Base-by-base conservation (phyloP, 441 rosid species). In the Populus hybrid region DNA sequence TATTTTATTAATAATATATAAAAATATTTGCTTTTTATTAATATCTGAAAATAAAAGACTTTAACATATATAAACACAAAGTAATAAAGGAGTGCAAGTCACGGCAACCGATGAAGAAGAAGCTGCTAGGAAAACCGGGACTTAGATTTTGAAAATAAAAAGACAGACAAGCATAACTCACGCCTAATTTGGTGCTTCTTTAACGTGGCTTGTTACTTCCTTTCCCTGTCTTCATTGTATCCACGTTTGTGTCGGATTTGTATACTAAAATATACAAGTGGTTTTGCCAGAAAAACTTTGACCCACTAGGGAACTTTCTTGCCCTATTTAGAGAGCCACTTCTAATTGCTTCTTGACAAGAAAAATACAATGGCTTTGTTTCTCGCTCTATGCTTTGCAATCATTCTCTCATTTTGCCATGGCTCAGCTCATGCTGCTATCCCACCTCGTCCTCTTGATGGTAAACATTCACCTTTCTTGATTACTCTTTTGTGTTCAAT, bases 121-220 rank as follows among this genome's bases (percentile, higher is more conserved):
- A 1, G 68, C 0, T 59, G 2, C 33, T 33, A 42, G 56, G 42
- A 71, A 73, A 67, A 18, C 10, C 16, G 45, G 3, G 63, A 24
- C 16, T 33, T 28, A 0, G 28, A 33, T 26, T 45, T 76, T 33
- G 53, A 74, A 75, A 79, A 75, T 23, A 26, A 35, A 7, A 23
- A 10, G 28, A 21, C 28, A 65, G 75, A 82, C 86, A 77, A 38
- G 35, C 90, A 78, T 80, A 64, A 81, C 80, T 83, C 84, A 29
- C 88, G 89, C 74, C 87, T 76, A 68, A 78, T 69, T 81, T 82
- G 63, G 79, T 80, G 90, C 84, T 56, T 45, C 73, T 64, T 50
- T 53, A 82, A 76, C 82, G 70, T 80, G 85, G 56, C 1, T 8
- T 12, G 20, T 35, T 59, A 16, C 12, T 31, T 36, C 3, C 1